Evolutionary conservation across 148 eudicot species (phyloP), one percentile per base, ranked within the genome.

Genomic region (Amaranthus cruentus): DNA sequence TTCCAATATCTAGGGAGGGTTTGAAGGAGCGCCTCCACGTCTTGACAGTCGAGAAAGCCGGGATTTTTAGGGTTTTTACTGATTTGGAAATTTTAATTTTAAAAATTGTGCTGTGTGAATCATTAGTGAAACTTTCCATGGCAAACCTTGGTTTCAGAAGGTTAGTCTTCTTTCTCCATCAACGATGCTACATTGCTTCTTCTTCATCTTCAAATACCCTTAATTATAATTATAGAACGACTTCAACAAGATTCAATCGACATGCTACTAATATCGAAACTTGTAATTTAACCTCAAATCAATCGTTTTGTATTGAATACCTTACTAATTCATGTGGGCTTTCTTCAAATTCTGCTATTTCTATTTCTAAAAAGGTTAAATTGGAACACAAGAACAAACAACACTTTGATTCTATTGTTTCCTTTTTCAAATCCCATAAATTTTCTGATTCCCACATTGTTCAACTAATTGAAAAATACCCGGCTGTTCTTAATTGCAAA

Each of bases 391-490:
- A 51, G 58, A 73, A 62, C 44, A 73, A 62, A 50, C 14, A 28
- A 21, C 68, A 52, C 2, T 73, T 62, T 43, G 76, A 73, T 62
- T 77, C 75, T 47, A 43, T 71, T 47, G 18, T 71, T 9, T 15
- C 48, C 46, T 64, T 77, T 49, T 21, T 77, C 42, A 77, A 71
- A 55, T 70, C 75, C 49, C 61, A 49, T 71, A 28, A 63, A 5
- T 77, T 77, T 18, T 15, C 63, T 11, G 50, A 77, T 62, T 42
- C 57, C 12, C 80, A 77, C 1, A 56, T 77, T 47, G 48, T 49
- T 10, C 21, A 49, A 65, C 63, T 77, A 6, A 49, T 77, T 14
- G 56, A 62, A 21, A 77, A 71, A n/a, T n/a, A 13, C 52, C 80
- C 75, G 6, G 2, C 5, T 12, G 12, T 77, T 59, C 70, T 77